Percentiles rank a stretch among this genome's conserved stretches.
Evolutionary conservation across 2,329 filamentous ascomycete genomes (phyloP).

Genomic region (Neopestalotiopsis rosae): DNA sequence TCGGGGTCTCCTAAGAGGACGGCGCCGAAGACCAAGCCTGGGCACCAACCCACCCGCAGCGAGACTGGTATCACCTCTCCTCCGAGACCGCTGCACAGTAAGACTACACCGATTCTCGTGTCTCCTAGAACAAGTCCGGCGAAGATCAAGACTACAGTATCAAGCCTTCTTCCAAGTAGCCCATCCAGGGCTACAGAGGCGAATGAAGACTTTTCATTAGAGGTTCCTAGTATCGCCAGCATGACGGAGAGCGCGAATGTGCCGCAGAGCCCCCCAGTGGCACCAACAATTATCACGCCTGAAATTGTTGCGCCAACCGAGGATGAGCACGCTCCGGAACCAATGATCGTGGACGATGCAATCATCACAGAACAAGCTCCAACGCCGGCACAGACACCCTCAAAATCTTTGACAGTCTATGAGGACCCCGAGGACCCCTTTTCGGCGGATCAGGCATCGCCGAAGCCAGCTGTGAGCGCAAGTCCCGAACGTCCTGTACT

Average conservation of each 20-base stretch:
- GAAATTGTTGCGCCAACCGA: conserved; percentile 21
- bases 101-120: conserved; percentile 27
- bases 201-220: conserved; percentile 60
- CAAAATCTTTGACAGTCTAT: conserved; percentile 59
- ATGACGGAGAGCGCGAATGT: conserved; percentile 34
- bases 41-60: conserved; percentile 54
- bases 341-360: neutral
- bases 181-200: conserved; percentile 42
- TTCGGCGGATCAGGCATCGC: conserved; percentile 51
- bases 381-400: conserved; percentile 32
- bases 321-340: neutral
- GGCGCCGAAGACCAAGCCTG: conserved; percentile 49
- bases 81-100: conserved; percentile 37
- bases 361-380: conserved; percentile 18
- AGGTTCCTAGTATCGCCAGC: conserved; percentile 52
- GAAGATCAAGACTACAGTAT: conserved; percentile 38
- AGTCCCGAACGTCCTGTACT: conserved; percentile 51
- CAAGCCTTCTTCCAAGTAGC: conserved; percentile 40
- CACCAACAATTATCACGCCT: conserved; percentile 42
- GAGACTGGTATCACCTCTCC: conserved; percentile 57
- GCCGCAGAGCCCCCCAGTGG: conserved; percentile 37
- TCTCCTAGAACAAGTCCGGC: conserved; percentile 43
- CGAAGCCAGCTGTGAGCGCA: conserved; percentile 49
- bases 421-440: conserved; percentile 71
- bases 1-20: conserved; percentile 59